A percentile compares a stretch with the other conserved stretches of the same genome.
phyloP scores from a whole-genome alignment of 2,329 filamentous ascomycete species.

The Phyllosticta citrichinensis region DNA sequence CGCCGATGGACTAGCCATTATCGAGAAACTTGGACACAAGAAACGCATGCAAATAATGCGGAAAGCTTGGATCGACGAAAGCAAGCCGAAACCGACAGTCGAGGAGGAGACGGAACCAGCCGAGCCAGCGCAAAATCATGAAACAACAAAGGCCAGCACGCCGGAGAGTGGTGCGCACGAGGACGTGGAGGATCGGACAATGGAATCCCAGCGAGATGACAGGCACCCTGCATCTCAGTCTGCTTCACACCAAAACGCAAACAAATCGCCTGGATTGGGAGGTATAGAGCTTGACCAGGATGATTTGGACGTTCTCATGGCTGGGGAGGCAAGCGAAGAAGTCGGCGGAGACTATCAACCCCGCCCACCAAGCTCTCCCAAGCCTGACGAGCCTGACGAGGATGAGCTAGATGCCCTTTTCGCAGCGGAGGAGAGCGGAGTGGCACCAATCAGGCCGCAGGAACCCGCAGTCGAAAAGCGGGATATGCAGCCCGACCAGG shows the following conservation, averaged over 20 bases:
- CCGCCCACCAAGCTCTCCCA: not conserved
- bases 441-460: not conserved
- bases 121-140: slow-evolving; percentile 4
- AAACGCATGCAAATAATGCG: slow-evolving; percentile 66
- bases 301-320: slow-evolving; percentile 46
- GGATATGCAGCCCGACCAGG: slow-evolving; percentile 11
- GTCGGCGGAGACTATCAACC: not conserved
- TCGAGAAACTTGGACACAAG: slow-evolving; percentile 87
- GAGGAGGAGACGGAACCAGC: not conserved
- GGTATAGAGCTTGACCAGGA: slow-evolving; percentile 35
- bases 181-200: slow-evolving; percentile 11
- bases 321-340: slow-evolving; percentile 28
- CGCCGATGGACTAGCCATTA: slow-evolving; percentile 75
- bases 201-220: not conserved
- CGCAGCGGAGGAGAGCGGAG: slow-evolving; percentile 24
- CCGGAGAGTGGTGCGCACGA: slow-evolving; percentile 1
- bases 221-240: not conserved
- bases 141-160: slow-evolving; percentile 13
- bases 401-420: slow-evolving; percentile 46
- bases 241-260: slow-evolving; percentile 2
- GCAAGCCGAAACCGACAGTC: slow-evolving; percentile 39
- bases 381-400: slow-evolving; percentile 32
- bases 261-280: not conserved
- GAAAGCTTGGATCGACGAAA: slow-evolving; percentile 74
- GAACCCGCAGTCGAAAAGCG: not conserved